Base-by-base conservation (phyloP, 768 basidiomycete species). In the Amanita jacksonii region DNA sequence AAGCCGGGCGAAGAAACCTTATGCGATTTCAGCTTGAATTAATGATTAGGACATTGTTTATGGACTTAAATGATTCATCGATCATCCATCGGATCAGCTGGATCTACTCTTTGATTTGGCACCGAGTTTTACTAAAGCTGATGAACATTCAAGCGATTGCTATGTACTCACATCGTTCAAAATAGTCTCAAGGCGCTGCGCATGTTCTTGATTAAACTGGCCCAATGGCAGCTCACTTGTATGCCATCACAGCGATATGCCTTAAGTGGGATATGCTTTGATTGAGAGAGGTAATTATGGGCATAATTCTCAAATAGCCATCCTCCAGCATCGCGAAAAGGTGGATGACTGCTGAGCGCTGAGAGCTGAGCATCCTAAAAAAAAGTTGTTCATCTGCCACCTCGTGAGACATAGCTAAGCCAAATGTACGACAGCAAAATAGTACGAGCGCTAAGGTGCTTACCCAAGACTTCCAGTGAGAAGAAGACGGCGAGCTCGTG, bases 231-330 rank as follows among this genome's bases (percentile, higher is more conserved):
- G 16, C 28, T 13, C 28, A 32, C 40, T 31, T 41, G 40, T 28
- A 19, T 32, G 19, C 19, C 44, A 19, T 39, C 24, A 13, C 8
- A 38, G 19, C 27, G 18, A 45, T 36, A 22, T 16, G 7, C 24
- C 38, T 15, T 16, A 30, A 45, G 43, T 44, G 43, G 25, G 32
- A 30, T 15, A 27, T 37, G 25, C 9, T 37, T 37, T 30, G 48
- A 30, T 33, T 35, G 12, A 15, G 48, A 46, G 38, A 49, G 42
- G 32, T 25, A 15, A 38, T 27, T 39, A 35, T 49, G 48, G 20
- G 39, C 48, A 24, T 46, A 49, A 43, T 46, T 19, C 31, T 46
- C 40, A 28, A 49, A 49, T n/a, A 39, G 28, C 38, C 33, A 46
- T 40, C 25, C 44, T 39, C 19, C 48, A 22, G 48, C 38, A 18